Base-by-base conservation (phyloP, 2,329 filamentous ascomycete species). In the Aspergillus glaucus region DNA sequence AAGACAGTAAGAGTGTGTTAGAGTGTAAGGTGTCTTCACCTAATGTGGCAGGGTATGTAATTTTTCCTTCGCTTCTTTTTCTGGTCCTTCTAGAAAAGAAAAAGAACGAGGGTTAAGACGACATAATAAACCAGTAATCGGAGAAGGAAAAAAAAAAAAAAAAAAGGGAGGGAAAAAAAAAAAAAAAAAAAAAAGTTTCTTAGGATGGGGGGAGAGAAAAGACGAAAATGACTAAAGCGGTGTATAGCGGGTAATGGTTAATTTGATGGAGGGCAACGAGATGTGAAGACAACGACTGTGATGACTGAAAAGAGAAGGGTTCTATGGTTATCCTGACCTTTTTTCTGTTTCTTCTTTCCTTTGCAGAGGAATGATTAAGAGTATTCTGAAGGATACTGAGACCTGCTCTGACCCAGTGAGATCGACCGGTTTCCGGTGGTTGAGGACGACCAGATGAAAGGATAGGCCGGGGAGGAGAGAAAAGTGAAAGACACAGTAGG, bases 341-440 rank as follows among this genome's bases (percentile, higher is more conserved):
- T 28, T 28, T 28, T 10, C 4, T 28, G 26, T 12, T 4, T 28
- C 26, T 28, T 28, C 26, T 28, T 28, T 12, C 9, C 9, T 10
- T 28, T 12, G 9, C 4, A 28, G 26, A 28, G 3, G 9, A 12
- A 28, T 10, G 3, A 28, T 28, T 28, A 28, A 28, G 9, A 28
- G 9, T 28, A 28, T 28, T 28, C 9, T 42, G 50, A 54, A 36
- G 50, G 48, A 57, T 57, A 54, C 51, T 55, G 53, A 46, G 45
- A 47, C 50, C 47, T 55, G 48, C 50, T 50, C 41, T 51, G 48
- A 49, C 44, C 46, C 49, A 54, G 48, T 44, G n/a, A 51, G 55
- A 60, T 56, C 56, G 49, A 50, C 50, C 26, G 54, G 54, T 54
- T 58, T 56, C 52, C 54, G 54, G 43, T 52, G 47, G 52, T 55